Base-by-base conservation (phyloP, 805 yeast species). In the Lachancea waltii region DNA sequence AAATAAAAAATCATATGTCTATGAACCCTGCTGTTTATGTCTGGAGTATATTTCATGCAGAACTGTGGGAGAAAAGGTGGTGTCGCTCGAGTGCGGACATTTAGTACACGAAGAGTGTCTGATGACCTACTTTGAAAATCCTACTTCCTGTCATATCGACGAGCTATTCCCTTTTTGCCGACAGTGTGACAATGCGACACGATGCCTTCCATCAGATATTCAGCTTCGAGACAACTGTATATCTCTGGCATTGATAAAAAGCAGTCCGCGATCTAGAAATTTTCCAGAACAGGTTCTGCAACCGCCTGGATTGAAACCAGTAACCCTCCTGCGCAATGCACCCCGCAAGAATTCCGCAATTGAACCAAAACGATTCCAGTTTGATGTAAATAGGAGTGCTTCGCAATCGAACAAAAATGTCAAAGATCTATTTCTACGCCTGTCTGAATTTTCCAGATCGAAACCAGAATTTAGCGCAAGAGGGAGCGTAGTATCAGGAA, bases 91-190 rank as follows among this genome's bases (percentile, higher is more conserved):
- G 27, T 79, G 86, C 57, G 72, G 69, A 1, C 83, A 79, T 51
- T 55, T 62, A 30, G 63, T 69, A 27, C 86, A 79, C 51, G 79
- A 75, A 36, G 75, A 76, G 39, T 79, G 86, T 51, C 62, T 77
- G 11, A 41, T 59, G 3, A 52, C 75, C 6, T 64, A 64, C 16
- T 52, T 69, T 50, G 67, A 60, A 3, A 40, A 33, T 16, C 22
- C 46, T 14, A 14, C 33, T 4, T 14, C 38, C 1, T 30, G 38
- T 8, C 51, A 53, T 24, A 35, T 54, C n/a, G 40, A 48, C 30
- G 44, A 54, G 3, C 29, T 52, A 25, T 57, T 58, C 34, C 64
- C 64, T 1, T 24, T 34, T 3, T 59, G 64, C 41, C 41, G 24
- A 4, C 46, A 45, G 35, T 58, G 63, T 34, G 22, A 35, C 2